Evolutionary conservation across 2,329 filamentous ascomycete genomes (phyloP).

Genomic region (Cryphonectria nitschkei): DNA sequence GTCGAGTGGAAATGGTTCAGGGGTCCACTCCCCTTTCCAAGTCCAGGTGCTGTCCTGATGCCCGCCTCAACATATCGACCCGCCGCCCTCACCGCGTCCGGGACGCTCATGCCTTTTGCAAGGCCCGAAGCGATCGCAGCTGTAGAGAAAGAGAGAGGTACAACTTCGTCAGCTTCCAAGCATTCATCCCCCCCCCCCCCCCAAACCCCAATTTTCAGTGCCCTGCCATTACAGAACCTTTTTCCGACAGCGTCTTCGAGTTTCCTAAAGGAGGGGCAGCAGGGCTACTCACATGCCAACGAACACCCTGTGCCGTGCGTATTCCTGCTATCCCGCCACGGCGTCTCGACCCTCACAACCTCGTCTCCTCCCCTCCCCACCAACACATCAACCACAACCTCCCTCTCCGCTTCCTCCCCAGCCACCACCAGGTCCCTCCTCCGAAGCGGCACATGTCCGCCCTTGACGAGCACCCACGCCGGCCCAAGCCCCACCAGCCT

Average conservation of each 20-base stretch:
- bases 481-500: slow-evolving; percentile 71
- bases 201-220: no score
- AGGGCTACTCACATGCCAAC: slow-evolving; percentile 70
- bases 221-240: no score
- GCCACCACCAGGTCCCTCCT: slow-evolving; percentile 64
- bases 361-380: slow-evolving; percentile 59
- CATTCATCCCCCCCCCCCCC: no score
- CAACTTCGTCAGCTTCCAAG: neutral
- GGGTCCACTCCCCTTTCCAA: slow-evolving; percentile 71
- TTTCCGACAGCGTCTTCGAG: no score
- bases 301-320: slow-evolving; percentile 97
- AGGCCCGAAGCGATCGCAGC: slow-evolving; percentile 78
- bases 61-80: slow-evolving; percentile 73
- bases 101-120: slow-evolving; percentile 59
- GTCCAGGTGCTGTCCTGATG: slow-evolving; percentile 65
- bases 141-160: slow-evolving; percentile 34
- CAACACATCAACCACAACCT: slow-evolving; percentile 77
- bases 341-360: slow-evolving; percentile 64
- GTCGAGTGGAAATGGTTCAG: slow-evolving; percentile 80
- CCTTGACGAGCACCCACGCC: slow-evolving; percentile 83
- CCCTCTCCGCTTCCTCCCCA: slow-evolving; percentile 58
- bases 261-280: no score
- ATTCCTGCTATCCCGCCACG: slow-evolving; percentile 73
- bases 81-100: slow-evolving; percentile 66
- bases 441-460: slow-evolving; percentile 83